phyloP scores from a whole-genome alignment of 768 basidiomycete species.

The Leucocoprinus leucothites region DNA sequence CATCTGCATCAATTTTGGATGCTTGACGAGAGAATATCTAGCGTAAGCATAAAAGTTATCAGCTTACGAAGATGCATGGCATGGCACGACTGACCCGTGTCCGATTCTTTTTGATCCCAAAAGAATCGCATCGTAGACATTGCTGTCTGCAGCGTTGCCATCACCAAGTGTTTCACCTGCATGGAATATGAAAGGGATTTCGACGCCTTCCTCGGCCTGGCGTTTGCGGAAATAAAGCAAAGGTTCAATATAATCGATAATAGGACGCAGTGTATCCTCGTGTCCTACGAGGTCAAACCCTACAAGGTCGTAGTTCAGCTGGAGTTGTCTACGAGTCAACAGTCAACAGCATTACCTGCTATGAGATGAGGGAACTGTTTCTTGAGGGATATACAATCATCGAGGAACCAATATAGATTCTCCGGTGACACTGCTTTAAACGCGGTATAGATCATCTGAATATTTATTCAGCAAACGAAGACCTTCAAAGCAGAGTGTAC shows the following conservation, averaged over 20 bases:
- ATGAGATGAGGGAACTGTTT: constrained; percentile 73
- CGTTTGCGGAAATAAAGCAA: constrained; percentile 58
- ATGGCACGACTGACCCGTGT: constrained; percentile 52
- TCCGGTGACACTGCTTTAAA: constrained; percentile 52
- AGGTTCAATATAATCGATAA: constrained; percentile 59
- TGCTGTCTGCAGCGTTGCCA: constrained; percentile 65
- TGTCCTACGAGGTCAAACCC: constrained; percentile 83
- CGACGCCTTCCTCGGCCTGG: constrained; percentile 52
- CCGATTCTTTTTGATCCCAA: constrained; percentile 80
- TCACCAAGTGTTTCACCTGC: constrained; percentile 82
- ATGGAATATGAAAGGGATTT: constrained; percentile 77
- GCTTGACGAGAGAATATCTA: constrained; percentile 72
- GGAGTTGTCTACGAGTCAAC: too few relatives aligned
- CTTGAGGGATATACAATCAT: constrained; percentile 73
- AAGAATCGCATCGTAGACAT: constrained; percentile 76
- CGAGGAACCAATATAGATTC: constrained; percentile 61
- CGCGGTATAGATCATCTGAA: constrained; percentile 70
- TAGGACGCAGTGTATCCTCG: constrained; percentile 58
- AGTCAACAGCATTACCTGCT: too few relatives aligned
- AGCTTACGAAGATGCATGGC: background rate
- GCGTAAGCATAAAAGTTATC: background rate
- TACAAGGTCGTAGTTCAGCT: constrained; percentile 21
- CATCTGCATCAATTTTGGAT: constrained; percentile 66
- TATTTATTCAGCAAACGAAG: background rate
- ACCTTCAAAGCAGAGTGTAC: background rate